phyloP scores from a whole-genome alignment of 2,329 filamentous ascomycete species.

The Hymenotorrendiella dingleyae region DNA sequence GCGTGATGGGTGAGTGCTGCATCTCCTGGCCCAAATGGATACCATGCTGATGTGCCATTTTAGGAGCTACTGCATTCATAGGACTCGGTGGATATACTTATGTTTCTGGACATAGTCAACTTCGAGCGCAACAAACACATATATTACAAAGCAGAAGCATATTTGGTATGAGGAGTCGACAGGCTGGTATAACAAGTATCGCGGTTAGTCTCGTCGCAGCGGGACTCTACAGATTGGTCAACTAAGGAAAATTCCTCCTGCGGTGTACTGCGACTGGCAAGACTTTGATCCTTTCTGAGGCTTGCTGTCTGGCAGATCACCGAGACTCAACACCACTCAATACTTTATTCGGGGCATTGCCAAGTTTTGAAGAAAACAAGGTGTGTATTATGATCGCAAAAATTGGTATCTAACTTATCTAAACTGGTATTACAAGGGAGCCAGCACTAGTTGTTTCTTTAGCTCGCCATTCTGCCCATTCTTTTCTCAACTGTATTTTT shows the following conservation, averaged over 20 bases:
- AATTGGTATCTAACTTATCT: slow-evolving; percentile 7
- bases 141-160: slow-evolving; percentile 65
- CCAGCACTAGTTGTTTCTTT: slow-evolving; percentile 9
- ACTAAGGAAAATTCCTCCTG: slow-evolving; percentile 14
- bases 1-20: slow-evolving; percentile 26
- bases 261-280: neutral
- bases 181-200: slow-evolving; percentile 60
- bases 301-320: too few species aligned
- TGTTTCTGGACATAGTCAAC: slow-evolving; percentile 65
- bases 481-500: slow-evolving; percentile 16
- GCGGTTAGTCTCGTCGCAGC: slow-evolving; percentile 63
- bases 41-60: too few species aligned
- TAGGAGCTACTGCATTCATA: slow-evolving; percentile 70
- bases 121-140: slow-evolving; percentile 57
- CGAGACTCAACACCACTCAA: too few species aligned
- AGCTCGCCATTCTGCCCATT: slow-evolving; percentile 17
- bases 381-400: neutral
- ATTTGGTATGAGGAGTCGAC: slow-evolving; percentile 67
- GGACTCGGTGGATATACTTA: slow-evolving; percentile 75
- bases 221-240: slow-evolving; percentile 52
- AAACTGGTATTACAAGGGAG: slow-evolving; percentile 5
- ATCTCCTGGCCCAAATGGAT: slow-evolving; percentile 1
- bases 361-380: too few species aligned
- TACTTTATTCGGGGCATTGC: too few species aligned
- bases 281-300: too few species aligned